phyloP scores from a whole-genome alignment of 495 filamentous ascomycete species.

The Rhizodiscina lignyota region DNA sequence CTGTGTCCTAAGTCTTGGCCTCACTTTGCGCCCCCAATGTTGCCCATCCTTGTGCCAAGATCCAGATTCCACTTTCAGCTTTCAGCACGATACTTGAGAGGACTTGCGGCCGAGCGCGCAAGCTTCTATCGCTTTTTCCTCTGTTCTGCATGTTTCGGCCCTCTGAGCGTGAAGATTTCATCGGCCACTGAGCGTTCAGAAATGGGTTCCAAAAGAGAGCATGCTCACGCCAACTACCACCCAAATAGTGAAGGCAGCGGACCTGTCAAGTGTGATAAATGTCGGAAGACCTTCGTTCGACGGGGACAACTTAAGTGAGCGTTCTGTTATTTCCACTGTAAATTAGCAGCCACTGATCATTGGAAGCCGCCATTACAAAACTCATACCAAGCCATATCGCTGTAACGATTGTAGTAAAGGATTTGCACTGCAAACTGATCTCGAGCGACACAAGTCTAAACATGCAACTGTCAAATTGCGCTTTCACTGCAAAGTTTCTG shows the following conservation, averaged over 20 bases:
- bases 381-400: conserved; percentile 5
- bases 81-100: too few species aligned
- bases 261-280: conserved; percentile 4
- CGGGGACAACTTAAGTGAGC: conserved; percentile 2
- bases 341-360: conserved; percentile 1
- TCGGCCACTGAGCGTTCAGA: neutral
- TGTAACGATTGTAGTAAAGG: conserved; percentile 6
- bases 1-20: too few species aligned
- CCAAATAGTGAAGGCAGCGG: neutral
- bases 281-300: conserved; percentile 1
- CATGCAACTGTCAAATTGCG: conserved; percentile 1
- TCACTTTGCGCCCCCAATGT: too few species aligned
- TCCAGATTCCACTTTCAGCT: too few species aligned
- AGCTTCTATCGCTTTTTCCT: too few species aligned
- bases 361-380: conserved; percentile 6
- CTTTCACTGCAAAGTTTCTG: conserved; percentile 7
- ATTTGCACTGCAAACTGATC: conserved; percentile 5
- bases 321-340: neutral
- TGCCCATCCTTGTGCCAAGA: too few species aligned
- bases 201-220: neutral
- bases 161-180: neutral
- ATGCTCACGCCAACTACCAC: neutral
- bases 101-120: too few species aligned
- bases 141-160: neutral
- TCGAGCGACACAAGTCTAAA: conserved; percentile 4